A percentile compares a stretch with the other conserved stretches of the same genome.
phyloP scores from a whole-genome alignment of 2,329 filamentous ascomycete species.

The Ambrosiella beaveri region DNA sequence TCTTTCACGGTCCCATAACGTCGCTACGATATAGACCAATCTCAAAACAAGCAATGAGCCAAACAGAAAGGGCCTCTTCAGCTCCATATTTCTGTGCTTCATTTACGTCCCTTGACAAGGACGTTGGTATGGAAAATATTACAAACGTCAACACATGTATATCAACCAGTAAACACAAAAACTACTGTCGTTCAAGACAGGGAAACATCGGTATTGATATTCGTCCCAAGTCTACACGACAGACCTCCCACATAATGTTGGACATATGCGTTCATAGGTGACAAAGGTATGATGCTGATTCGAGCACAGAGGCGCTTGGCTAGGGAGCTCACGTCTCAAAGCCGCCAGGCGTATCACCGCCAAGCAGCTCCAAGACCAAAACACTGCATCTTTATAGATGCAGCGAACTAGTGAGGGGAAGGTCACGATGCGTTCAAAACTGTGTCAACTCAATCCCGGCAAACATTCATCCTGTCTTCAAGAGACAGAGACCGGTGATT shows the following conservation, averaged over 20 bases:
- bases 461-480: not conserved
- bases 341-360: conserved; percentile 1
- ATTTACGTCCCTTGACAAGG: not conserved
- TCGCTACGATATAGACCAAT: not conserved
- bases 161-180: not conserved
- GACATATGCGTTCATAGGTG: not conserved
- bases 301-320: conserved; percentile 4
- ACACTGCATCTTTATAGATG: not conserved
- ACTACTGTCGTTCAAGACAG: not conserved
- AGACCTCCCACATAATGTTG: not conserved
- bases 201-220: not conserved
- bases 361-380: not conserved
- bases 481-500: conserved; percentile 7
- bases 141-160: not conserved
- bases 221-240: not conserved
- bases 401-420: not conserved
- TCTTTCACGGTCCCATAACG: not conserved
- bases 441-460: conserved; percentile 11
- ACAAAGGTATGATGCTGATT: not conserved
- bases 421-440: conserved; percentile 10
- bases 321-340: conserved; percentile 1
- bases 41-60: not conserved
- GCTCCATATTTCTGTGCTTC: not conserved
- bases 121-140: too few species aligned
- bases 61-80: not conserved